Percentiles rank a stretch among this genome's conserved stretches.
These are phyloP conservation scores for Lentinula detonsa DNA, from an alignment of 768 basidiomycete genomes.

Conservation along the genomic window DNA sequence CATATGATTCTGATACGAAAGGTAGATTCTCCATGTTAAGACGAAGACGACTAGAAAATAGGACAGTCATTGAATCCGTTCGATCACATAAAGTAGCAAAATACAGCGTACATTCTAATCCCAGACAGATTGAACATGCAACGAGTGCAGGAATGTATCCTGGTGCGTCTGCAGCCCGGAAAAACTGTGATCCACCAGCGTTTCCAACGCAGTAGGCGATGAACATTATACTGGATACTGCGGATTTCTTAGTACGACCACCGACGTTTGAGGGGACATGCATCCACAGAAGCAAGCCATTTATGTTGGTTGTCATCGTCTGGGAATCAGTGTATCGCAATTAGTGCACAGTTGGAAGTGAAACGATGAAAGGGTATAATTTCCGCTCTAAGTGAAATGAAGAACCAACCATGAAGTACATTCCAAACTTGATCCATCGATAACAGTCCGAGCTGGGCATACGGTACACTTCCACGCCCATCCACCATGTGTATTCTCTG, in stretches of 20 bases:
- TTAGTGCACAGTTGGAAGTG: not conserved
- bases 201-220: slow-evolving; percentile 9
- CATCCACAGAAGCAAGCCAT: slow-evolving; percentile 8
- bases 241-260: slow-evolving; percentile 9
- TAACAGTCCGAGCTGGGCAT: not conserved
- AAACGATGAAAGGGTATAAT: not conserved
- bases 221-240: slow-evolving; percentile 7
- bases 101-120: slow-evolving; percentile 2
- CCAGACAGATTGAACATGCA: slow-evolving; percentile 5
- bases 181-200: slow-evolving; percentile 8
- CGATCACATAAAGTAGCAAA: not conserved
- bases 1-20: slow-evolving; percentile 1
- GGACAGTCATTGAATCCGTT: not conserved
- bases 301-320: slow-evolving; percentile 4
- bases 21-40: slow-evolving; percentile 2
- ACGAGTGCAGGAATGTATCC: slow-evolving; percentile 5
- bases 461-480: too few relatives aligned
- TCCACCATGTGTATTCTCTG: too few relatives aligned
- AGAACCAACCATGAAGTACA: slow-evolving; percentile 8
- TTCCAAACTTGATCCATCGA: slow-evolving; percentile 10
- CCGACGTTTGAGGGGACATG: slow-evolving; percentile 9
- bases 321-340: not conserved
- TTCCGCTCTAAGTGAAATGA: not conserved
- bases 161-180: slow-evolving; percentile 7
- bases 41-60: slow-evolving; percentile 3